A percentile compares a stretch with the other conserved stretches of the same genome.
Evolutionary conservation across 495 filamentous ascomycete species (phyloP).

Genomic region (Aspergillus cavernicola): DNA sequence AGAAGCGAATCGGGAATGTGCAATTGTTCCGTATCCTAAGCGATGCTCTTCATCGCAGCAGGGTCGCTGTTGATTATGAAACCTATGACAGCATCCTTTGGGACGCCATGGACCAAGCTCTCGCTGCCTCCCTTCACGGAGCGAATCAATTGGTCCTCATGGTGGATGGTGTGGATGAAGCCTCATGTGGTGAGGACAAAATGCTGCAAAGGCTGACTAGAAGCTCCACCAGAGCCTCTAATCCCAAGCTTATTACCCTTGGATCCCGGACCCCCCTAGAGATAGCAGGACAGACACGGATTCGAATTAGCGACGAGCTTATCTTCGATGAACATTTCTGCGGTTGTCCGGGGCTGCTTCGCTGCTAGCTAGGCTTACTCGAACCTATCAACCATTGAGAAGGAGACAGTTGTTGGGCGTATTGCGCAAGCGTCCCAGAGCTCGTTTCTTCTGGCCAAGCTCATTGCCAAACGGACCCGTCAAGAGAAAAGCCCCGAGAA

Average conservation of each 20-base stretch:
- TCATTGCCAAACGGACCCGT: slow-evolving; percentile 30
- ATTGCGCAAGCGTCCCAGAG: slow-evolving; percentile 31
- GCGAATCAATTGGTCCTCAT: slow-evolving; percentile 37
- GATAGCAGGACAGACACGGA: slow-evolving; percentile 6
- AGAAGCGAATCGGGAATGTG: slow-evolving; percentile 40
- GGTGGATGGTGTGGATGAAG: slow-evolving; percentile 39
- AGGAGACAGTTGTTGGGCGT: slow-evolving; percentile 28
- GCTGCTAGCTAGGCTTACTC: slow-evolving; percentile 6
- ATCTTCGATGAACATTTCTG: slow-evolving; percentile 25
- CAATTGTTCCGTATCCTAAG: slow-evolving; percentile 32
- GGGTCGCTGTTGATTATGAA: slow-evolving; percentile 19
- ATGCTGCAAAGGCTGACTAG: slow-evolving; percentile 27
- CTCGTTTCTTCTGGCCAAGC: slow-evolving; percentile 42
- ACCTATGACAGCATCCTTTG: slow-evolving; percentile 28
- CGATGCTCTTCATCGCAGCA: slow-evolving; percentile 30
- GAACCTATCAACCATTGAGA: slow-evolving; percentile 11
- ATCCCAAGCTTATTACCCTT: slow-evolving; percentile 35
- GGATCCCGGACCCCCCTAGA: slow-evolving; percentile 23
- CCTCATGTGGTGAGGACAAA: slow-evolving; percentile 24
- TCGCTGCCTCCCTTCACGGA: slow-evolving; percentile 25
- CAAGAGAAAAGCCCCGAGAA: slow-evolving; percentile 21
- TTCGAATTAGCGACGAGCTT: slow-evolving; percentile 19
- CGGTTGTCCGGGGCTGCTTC: slow-evolving; percentile 20
- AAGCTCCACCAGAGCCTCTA: slow-evolving; percentile 20
- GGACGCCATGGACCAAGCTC: slow-evolving; percentile 12